Evolutionary conservation across 306 rosid species (phyloP).

Genomic region (Vigna angularis): DNA sequence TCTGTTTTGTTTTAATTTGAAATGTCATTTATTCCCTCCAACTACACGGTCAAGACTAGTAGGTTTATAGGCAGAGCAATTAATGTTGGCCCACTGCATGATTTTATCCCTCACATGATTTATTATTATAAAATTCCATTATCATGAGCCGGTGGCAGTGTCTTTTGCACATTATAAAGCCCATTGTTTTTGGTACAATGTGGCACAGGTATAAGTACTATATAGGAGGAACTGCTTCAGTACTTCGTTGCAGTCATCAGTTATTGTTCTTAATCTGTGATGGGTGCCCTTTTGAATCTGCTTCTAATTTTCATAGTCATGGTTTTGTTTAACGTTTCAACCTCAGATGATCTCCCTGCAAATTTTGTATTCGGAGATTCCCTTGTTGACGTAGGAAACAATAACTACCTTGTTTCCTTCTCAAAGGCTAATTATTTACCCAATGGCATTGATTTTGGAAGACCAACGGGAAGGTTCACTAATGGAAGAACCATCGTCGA

Average conservation of each 20-base stretch:
- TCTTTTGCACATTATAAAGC: constrained; percentile 36
- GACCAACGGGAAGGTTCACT: constrained; percentile 77
- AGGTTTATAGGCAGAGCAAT: constrained; percentile 44
- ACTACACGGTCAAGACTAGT: constrained; percentile 21
- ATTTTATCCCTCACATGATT: neutral
- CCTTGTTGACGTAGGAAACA: constrained; percentile 76
- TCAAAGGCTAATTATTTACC: constrained; percentile 67
- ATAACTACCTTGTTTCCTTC: constrained; percentile 64
- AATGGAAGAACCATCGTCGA: constrained; percentile 76
- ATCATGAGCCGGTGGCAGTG: neutral
- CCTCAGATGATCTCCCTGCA: constrained; percentile 53
- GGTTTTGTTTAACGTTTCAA: constrained; percentile 43
- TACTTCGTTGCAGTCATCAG: neutral
- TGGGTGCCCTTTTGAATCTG: constrained; percentile 47
- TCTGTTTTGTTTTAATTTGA: neutral
- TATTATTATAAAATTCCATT: constrained; percentile 12
- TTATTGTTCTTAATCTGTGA: constrained; percentile 32
- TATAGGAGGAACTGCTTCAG: constrained; percentile 12
- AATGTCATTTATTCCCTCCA: constrained; percentile 38
- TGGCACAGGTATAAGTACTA: neutral
- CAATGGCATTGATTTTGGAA: constrained; percentile 73
- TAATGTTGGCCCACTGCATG: constrained; percentile 21
- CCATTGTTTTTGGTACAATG: constrained; percentile 31
- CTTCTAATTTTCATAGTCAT: constrained; percentile 31
- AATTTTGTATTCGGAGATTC: constrained; percentile 81